Conservation (phyloP, 345 rosid species). For the Salix purpurea region DNA sequence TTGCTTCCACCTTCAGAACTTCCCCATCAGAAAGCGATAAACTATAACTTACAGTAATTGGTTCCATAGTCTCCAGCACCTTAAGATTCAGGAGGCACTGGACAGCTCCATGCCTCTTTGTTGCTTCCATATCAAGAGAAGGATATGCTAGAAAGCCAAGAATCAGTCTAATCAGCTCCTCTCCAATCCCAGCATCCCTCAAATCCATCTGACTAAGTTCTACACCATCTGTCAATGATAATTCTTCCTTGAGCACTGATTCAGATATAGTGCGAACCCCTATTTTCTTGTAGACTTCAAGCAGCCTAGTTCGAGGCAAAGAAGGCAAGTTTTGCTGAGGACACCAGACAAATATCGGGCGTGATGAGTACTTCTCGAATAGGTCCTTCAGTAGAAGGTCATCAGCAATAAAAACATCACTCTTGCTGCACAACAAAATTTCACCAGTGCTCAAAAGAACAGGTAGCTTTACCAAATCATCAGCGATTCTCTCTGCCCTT, state of each 20-base stretch:
- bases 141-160: constrained; percentile 59
- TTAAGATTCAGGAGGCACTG: constrained; percentile 34
- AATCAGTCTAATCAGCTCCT: constrained; percentile 44
- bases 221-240: constrained; percentile 15
- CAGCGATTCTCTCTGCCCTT: constrained; percentile 21
- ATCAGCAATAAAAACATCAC: constrained; percentile 62
- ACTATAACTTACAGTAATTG: constrained; percentile 29
- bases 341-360: constrained; percentile 59
- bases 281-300: constrained; percentile 42
- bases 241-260: constrained; percentile 38
- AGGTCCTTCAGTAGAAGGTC: constrained; percentile 58
- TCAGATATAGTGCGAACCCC: constrained; percentile 61
- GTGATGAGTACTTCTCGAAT: constrained; percentile 26
- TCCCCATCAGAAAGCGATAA: constrained; percentile 38
- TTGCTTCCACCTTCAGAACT: constrained; percentile 19
- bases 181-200: constrained; percentile 25
- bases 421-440: constrained; percentile 32
- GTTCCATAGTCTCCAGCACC: constrained; percentile 36
- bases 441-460: constrained; percentile 33
- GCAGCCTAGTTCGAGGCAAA: constrained; percentile 37
- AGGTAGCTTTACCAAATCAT: constrained; percentile 43
- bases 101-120: constrained; percentile 44
- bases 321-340: constrained; percentile 47
- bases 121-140: constrained; percentile 38
- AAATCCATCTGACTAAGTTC: constrained; percentile 23